phyloP scores from a whole-genome alignment of 2,329 filamentous ascomycete species.

The Plenodomus lindquistii region DNA sequence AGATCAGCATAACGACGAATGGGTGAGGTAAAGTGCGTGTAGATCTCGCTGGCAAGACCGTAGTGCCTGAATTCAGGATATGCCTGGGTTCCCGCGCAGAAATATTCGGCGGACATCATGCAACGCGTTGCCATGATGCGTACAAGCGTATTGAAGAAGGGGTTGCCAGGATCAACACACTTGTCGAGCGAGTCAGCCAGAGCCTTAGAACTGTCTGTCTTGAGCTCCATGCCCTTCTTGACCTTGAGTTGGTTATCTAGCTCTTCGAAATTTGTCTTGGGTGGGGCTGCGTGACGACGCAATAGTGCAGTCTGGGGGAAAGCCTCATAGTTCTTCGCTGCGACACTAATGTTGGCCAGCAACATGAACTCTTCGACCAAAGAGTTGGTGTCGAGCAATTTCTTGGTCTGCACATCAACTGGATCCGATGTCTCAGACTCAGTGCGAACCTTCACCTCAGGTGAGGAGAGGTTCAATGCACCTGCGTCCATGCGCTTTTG shows the following conservation, averaged over 20 bases:
- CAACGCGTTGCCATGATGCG: constrained; percentile 97
- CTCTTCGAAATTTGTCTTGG: constrained; percentile 96
- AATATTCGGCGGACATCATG: constrained; percentile 99
- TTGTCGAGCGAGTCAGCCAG: constrained; percentile 88
- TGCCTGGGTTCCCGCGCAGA: constrained; percentile 89
- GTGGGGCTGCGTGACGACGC: constrained; percentile 87
- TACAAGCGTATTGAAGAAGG: constrained; percentile 98
- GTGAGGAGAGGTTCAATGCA: constrained; percentile 93
- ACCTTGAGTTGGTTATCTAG: constrained; percentile 87
- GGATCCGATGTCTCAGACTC: constrained; percentile 96
- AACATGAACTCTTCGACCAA: constrained; percentile 99
- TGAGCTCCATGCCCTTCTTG: constrained; percentile 79
- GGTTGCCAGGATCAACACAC: constrained; percentile 77
- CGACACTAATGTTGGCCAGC: constrained; percentile 94
- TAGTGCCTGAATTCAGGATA: constrained; percentile 97
- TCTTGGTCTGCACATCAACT: constrained; percentile 93
- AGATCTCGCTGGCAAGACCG: constrained; percentile 93
- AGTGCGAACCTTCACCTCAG: constrained; percentile 93
- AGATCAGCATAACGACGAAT: constrained; percentile 98
- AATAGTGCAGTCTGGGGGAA: constrained; percentile 96
- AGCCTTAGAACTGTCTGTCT: constrained; percentile 85
- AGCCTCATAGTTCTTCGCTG: constrained; percentile 82
- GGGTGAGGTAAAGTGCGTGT: constrained; percentile 97
- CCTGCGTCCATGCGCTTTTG: constrained; percentile 94
- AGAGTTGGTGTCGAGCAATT: constrained; percentile 92